phyloP scores from a whole-genome alignment of 2,329 filamentous ascomycete genomes.

The Colletotrichum simmondsii region DNA sequence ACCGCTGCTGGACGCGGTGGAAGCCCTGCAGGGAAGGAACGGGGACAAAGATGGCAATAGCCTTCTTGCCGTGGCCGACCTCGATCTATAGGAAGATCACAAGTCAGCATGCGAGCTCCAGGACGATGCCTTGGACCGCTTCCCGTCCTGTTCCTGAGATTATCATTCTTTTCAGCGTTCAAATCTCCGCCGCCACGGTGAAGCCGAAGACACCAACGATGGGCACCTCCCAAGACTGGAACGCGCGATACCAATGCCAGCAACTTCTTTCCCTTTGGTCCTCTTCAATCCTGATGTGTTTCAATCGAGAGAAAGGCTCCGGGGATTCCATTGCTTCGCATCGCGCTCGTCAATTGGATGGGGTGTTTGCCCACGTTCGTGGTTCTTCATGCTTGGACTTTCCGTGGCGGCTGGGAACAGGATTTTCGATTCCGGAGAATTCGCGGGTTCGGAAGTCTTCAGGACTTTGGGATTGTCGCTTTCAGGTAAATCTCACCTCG shows the following conservation, averaged over 20 bases:
- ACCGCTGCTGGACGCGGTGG: slow-evolving; percentile 99
- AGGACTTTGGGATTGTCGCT: slow-evolving; percentile 35
- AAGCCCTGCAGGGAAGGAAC: slow-evolving; percentile 98
- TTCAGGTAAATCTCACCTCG: slow-evolving; percentile 83
- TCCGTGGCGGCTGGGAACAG: slow-evolving; percentile 33
- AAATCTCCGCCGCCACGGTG: slow-evolving; percentile 37
- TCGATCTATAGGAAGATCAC: slow-evolving; percentile 85
- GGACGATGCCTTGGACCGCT: slow-evolving; percentile 78
- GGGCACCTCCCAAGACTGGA: not conserved
- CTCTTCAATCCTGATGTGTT: slow-evolving; percentile 18
- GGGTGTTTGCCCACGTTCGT: not conserved
- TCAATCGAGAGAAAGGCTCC: slow-evolving; percentile 12
- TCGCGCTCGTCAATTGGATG: not conserved
- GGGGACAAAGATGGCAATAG: slow-evolving; percentile 99
- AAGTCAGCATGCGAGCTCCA: slow-evolving; percentile 84
- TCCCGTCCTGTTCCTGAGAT: slow-evolving; percentile 74
- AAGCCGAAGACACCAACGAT: not conserved
- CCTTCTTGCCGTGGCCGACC: slow-evolving; percentile 99
- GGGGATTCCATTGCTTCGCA: not conserved
- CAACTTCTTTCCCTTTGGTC: not conserved
- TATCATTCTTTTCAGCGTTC: slow-evolving; percentile 37
- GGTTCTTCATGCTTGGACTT: too few species aligned
- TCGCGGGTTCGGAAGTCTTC: not conserved
- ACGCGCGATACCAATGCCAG: not conserved
- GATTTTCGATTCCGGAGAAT: slow-evolving; percentile 17